phyloP scores from a whole-genome alignment of 805 yeast genomes.

The Candida argentea region DNA sequence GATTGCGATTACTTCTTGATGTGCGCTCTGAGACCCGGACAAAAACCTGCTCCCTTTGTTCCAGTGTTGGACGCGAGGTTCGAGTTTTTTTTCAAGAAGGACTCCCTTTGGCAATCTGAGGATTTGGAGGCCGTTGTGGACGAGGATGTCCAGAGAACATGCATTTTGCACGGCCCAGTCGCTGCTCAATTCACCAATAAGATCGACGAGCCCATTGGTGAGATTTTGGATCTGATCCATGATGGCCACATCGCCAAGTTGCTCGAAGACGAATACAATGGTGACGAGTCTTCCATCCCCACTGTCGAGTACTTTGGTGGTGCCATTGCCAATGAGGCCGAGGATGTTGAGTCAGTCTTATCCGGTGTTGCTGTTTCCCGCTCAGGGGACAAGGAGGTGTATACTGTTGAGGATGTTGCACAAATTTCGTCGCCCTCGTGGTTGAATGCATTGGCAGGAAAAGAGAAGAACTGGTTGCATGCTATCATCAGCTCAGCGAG shows the following conservation, averaged over 20 bases:
- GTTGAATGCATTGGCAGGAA: conserved; percentile 78
- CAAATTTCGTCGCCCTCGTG: conserved; percentile 38
- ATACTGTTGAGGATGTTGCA: conserved; percentile 30
- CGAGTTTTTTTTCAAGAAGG: conserved; percentile 95
- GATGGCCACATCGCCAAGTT: conserved; percentile 75
- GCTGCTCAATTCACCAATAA: conserved; percentile 85
- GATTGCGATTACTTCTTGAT: conserved; percentile 89
- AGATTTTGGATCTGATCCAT: conserved; percentile 80
- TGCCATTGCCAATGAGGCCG: conserved; percentile 11
- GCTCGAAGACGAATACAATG: conserved; percentile 58
- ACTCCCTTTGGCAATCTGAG: conserved; percentile 98
- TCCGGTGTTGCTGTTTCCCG: conserved; percentile 16
- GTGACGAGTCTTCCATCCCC: conserved; percentile 68
- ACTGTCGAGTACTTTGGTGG: conserved; percentile 80
- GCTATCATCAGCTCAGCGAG: conserved; percentile 75
- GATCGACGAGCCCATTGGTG: conserved; percentile 88
- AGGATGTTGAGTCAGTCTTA: not conserved
- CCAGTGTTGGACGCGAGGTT: conserved; percentile 92
- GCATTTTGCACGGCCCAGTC: conserved; percentile 97
- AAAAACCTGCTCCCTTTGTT: conserved; percentile 97
- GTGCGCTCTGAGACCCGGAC: conserved; percentile 71
- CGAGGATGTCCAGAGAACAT: conserved; percentile 96
- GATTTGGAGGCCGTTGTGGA: conserved; percentile 92
- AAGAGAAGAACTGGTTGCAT: conserved; percentile 74
- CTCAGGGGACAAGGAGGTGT: conserved; percentile 10